A percentile compares a stretch with the other conserved stretches of the same genome.
Evolutionary conservation across 306 rosid species (phyloP).

Genomic region (Vachellia pachyceras): DNA sequence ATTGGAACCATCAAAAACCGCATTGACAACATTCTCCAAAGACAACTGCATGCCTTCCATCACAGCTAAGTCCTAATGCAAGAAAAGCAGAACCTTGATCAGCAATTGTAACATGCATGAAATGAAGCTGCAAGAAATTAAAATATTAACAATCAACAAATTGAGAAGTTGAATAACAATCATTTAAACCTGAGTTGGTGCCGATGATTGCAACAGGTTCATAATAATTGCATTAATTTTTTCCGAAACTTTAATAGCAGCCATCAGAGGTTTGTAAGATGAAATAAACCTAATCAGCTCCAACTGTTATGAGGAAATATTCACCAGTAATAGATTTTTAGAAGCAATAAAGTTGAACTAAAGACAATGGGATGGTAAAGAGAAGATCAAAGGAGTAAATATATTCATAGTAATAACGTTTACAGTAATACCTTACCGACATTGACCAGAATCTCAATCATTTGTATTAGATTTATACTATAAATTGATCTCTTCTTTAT

Average conservation of each 20-base stretch:
- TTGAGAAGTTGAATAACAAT: slow-evolving; percentile 28
- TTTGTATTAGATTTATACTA: not conserved
- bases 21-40: slow-evolving; percentile 75
- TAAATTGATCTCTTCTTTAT: not conserved
- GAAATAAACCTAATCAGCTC: slow-evolving; percentile 82
- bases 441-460: slow-evolving; percentile 14
- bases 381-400: not conserved
- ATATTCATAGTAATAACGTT: slow-evolving; percentile 2
- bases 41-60: slow-evolving; percentile 93
- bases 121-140: slow-evolving; percentile 38
- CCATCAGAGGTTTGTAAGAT: slow-evolving; percentile 80
- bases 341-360: slow-evolving; percentile 21
- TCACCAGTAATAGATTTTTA: slow-evolving; percentile 37
- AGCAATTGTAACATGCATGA: slow-evolving; percentile 29
- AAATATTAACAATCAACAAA: slow-evolving; percentile 33
- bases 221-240: slow-evolving; percentile 68
- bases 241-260: slow-evolving; percentile 75
- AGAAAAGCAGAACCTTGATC: slow-evolving; percentile 32
- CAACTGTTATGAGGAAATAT: slow-evolving; percentile 63
- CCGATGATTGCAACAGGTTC: slow-evolving; percentile 61
- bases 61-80: slow-evolving; percentile 74
- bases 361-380: slow-evolving; percentile 12
- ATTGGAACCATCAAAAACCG: slow-evolving; percentile 78
- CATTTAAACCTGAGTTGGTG: slow-evolving; percentile 69
- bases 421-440: slow-evolving; percentile 10